Evolutionary conservation across 192 early-diverging fungal genomes (phyloP).

Genomic region (Linnemannia hyalina): DNA sequence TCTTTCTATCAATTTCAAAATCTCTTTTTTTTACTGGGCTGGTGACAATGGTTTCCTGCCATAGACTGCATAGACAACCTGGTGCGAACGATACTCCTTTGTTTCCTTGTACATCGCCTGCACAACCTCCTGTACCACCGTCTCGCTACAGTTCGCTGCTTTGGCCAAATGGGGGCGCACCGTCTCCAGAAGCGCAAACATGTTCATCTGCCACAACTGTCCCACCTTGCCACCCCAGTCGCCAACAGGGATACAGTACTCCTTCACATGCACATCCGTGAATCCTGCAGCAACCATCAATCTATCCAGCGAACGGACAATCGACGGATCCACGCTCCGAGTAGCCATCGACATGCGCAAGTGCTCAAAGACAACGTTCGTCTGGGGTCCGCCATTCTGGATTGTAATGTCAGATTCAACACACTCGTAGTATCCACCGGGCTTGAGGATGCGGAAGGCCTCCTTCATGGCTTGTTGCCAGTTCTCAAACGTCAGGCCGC

Average conservation of each 20-base stretch:
- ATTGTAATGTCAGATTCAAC: constrained; percentile 41
- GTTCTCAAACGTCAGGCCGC: constrained; percentile 36
- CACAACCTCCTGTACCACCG: constrained; percentile 27
- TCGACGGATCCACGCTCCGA: constrained; percentile 21
- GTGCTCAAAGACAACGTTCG: constrained; percentile 35
- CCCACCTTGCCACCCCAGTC: constrained; percentile 46
- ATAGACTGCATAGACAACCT: constrained; percentile 28
- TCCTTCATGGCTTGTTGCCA: constrained; percentile 47
- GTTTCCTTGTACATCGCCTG: constrained; percentile 28
- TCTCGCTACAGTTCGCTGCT: constrained; percentile 24
- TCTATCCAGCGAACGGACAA: constrained; percentile 29
- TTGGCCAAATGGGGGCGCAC: constrained; percentile 18
- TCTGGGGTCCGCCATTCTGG: constrained; percentile 33
- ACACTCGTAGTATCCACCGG: constrained; percentile 55
- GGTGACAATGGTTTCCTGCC: constrained; percentile 19
- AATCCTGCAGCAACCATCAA: constrained; percentile 34
- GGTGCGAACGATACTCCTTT: not conserved
- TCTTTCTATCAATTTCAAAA: not conserved
- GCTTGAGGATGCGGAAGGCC: constrained; percentile 40
- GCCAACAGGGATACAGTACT: constrained; percentile 31
- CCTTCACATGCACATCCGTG: constrained; percentile 35
- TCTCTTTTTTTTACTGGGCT: not conserved
- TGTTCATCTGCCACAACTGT: constrained; percentile 38
- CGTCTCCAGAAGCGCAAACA: constrained; percentile 28
- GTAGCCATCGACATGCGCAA: constrained; percentile 27